Evolutionary conservation across 495 filamentous ascomycete species (phyloP).

Genomic region (Letharia lupina): DNA sequence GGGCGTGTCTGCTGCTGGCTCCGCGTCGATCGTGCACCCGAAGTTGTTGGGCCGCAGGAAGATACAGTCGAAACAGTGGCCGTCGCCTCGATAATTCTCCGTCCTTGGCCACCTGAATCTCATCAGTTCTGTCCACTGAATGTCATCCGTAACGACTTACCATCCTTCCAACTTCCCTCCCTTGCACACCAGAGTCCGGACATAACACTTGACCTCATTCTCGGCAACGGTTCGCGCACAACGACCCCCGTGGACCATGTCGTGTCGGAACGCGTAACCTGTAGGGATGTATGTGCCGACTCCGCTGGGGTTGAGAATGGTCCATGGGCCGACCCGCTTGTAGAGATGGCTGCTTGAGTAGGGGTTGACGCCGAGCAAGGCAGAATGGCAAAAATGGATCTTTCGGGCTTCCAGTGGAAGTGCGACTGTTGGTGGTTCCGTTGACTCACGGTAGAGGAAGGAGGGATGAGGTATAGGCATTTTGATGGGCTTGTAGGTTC

Average conservation of each 20-base stretch:
- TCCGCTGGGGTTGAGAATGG: background rate
- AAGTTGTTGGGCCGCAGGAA: background rate
- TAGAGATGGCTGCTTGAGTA: background rate
- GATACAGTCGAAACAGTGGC: background rate
- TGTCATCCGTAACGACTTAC: background rate
- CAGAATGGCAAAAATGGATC: background rate
- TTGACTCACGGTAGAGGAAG: background rate
- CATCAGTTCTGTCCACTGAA: background rate
- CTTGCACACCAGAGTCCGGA: background rate
- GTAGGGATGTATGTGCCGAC: background rate
- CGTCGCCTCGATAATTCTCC: background rate
- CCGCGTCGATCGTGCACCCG: background rate
- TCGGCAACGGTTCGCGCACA: background rate
- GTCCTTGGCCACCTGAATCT: background rate
- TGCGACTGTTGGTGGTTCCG: background rate
- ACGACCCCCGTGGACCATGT: background rate
- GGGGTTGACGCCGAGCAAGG: background rate
- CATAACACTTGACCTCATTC: background rate
- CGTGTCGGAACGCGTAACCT: background rate
- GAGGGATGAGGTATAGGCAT: background rate
- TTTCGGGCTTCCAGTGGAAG: background rate
- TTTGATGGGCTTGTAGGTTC: background rate
- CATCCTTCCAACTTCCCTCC: background rate
- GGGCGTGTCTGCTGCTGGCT: background rate
- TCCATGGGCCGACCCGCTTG: background rate